Conservation (phyloP, 2,329 filamentous ascomycete genomes). For the Dothidotthia symphoricarpi region DNA sequence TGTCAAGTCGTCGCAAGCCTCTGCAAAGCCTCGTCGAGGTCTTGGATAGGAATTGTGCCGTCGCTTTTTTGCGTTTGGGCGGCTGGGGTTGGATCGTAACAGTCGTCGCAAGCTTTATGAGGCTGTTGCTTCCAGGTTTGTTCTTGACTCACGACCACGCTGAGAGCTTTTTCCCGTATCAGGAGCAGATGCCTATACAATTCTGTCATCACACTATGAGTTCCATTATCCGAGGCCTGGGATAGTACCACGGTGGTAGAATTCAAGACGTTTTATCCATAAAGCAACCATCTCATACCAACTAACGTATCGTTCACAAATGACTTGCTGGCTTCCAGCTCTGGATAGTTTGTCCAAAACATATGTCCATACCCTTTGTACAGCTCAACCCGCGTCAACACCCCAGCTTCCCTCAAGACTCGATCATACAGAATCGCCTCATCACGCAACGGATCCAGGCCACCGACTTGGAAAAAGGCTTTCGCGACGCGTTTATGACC, state of each 20-base stretch:
- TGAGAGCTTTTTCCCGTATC: too few relatives aligned
- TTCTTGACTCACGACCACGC: too few relatives aligned
- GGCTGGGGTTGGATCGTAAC: too few relatives aligned
- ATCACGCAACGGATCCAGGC: conserved; percentile 51
- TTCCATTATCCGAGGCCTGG: too few relatives aligned
- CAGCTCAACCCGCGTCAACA: conserved; percentile 45
- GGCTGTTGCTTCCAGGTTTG: too few relatives aligned
- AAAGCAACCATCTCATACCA: conserved; percentile 34
- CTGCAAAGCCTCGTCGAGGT: conserved; percentile 1
- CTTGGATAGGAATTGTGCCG: too few relatives aligned
- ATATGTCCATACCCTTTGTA: conserved; percentile 48
- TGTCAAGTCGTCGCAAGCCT: conserved; percentile 9
- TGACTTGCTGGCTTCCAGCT: conserved; percentile 20
- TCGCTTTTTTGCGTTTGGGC: too few relatives aligned
- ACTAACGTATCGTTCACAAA: conserved; percentile 30
- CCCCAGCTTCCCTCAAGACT: conserved; percentile 37
- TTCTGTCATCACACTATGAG: too few relatives aligned
- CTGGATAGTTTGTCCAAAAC: conserved; percentile 41
- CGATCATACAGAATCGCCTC: conserved; percentile 51
- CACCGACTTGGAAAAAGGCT: conserved; percentile 51
- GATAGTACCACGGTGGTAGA: too few relatives aligned
- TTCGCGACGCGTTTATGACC: conserved; percentile 45
- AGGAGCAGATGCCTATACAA: too few relatives aligned
- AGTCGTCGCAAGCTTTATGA: too few relatives aligned
- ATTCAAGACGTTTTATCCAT: too few relatives aligned